A percentile compares a stretch with the other conserved stretches of the same genome.
Evolutionary conservation across 257 asterid species (phyloP).

Genomic region (Jacaranda mimosifolia): DNA sequence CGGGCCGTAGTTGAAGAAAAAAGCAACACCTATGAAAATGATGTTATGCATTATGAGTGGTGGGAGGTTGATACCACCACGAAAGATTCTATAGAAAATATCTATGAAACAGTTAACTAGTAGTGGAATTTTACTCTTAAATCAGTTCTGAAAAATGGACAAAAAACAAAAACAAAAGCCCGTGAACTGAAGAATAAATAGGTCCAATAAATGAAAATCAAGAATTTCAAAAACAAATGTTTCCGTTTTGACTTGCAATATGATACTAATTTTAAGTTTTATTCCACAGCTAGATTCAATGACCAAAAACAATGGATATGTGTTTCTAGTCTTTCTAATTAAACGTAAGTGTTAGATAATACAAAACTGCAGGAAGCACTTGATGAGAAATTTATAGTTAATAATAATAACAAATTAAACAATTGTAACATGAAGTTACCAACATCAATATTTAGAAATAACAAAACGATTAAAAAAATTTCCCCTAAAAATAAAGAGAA

Average conservation of each 20-base stretch:
- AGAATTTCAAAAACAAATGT: background rate
- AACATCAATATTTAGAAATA: background rate
- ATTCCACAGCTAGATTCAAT: no score
- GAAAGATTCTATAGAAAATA: background rate
- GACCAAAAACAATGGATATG: no score
- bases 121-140: background rate
- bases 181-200: no score
- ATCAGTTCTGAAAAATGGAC: background rate
- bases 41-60: constrained; percentile 12
- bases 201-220: background rate
- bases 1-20: background rate
- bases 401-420: background rate
- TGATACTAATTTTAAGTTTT: no score
- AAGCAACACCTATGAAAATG: background rate
- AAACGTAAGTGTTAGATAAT: background rate
- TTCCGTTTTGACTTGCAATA: background rate
- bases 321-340: no score
- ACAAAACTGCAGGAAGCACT: background rate
- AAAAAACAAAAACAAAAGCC: background rate
- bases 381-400: background rate
- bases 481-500: no score
- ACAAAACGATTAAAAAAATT: no score
- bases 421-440: background rate
- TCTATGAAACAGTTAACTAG: background rate
- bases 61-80: constrained; percentile 22